Percentiles rank a stretch among this genome's conserved stretches.
Conservation (phyloP, 2,329 filamentous ascomycete genomes). For the Zelopaecilomyces penicillatus region DNA sequence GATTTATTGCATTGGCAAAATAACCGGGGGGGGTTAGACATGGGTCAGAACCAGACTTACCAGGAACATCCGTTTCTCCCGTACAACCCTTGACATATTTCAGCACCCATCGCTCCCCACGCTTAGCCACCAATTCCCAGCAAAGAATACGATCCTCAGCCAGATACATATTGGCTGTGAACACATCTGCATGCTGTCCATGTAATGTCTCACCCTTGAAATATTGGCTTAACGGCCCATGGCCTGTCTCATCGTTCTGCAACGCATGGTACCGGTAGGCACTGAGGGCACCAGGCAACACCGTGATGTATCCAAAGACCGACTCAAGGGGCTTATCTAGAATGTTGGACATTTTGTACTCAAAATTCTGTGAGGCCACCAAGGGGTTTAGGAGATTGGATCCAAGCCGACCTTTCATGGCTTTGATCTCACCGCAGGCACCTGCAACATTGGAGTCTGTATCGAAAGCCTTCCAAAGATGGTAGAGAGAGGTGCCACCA, state of each 20-base stretch:
- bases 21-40: neutral
- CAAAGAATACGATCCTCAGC: conserved; percentile 85
- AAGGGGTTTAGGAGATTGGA: conserved; percentile 83
- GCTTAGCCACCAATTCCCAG: conserved; percentile 93
- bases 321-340: conserved; percentile 95
- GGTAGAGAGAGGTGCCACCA: conserved; percentile 83
- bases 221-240: conserved; percentile 92
- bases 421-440: conserved; percentile 95
- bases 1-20: neutral
- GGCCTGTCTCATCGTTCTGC: conserved; percentile 92
- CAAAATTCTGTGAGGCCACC: conserved; percentile 95
- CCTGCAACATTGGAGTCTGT: conserved; percentile 95
- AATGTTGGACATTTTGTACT: conserved; percentile 99
- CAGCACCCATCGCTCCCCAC: conserved; percentile 89
- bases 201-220: conserved; percentile 98
- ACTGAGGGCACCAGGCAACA: conserved; percentile 87
- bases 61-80: conserved; percentile 95
- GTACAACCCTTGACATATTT: conserved; percentile 97
- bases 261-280: conserved; percentile 93
- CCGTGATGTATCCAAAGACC: conserved; percentile 96
- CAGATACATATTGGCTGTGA: conserved; percentile 94
- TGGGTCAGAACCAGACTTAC: conserved; percentile 41
- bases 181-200: conserved; percentile 91
- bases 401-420: conserved; percentile 83
- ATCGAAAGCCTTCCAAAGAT: conserved; percentile 98